phyloP scores from a whole-genome alignment of 129 eudicot species.

The Centrapalus pauciflorus region DNA sequence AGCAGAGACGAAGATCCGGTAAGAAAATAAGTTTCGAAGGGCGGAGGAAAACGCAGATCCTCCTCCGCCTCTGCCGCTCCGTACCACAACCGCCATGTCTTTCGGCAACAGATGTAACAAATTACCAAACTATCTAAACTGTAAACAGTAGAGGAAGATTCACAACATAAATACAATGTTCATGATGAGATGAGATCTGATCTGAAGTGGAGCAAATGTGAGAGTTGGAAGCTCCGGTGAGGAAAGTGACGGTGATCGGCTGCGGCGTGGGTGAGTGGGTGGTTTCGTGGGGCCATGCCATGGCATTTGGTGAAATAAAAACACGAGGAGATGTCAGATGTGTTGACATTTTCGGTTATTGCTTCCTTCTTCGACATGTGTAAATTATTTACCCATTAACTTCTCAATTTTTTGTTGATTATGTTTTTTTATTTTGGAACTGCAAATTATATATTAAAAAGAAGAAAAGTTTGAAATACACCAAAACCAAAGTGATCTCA shows the following conservation, averaged over 20 bases:
- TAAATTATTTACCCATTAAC: background rate
- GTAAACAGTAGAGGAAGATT: background rate
- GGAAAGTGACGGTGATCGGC: slow-evolving; percentile 5
- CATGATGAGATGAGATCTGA: background rate
- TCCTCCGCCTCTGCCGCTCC: slow-evolving; percentile 50
- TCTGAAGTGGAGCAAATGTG: background rate
- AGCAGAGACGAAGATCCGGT: slow-evolving; percentile 82
- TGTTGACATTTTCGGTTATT: background rate
- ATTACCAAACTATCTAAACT: background rate
- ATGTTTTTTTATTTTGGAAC: too few species aligned
- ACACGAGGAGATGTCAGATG: background rate
- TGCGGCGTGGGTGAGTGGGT: background rate
- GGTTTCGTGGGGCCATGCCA: slow-evolving; percentile 19
- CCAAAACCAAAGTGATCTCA: too few species aligned
- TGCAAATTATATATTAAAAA: too few species aligned
- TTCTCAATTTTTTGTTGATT: too few species aligned
- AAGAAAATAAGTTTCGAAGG: slow-evolving; percentile 54
- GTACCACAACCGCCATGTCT: slow-evolving; percentile 62
- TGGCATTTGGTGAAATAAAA: background rate
- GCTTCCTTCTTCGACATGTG: background rate
- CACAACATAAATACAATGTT: background rate
- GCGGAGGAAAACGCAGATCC: slow-evolving; percentile 45
- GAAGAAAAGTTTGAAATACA: too few species aligned
- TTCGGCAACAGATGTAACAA: background rate
- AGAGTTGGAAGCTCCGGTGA: background rate